Base-by-base conservation (phyloP, 495 filamentous ascomycete species). In the Penicillium paradoxum region DNA sequence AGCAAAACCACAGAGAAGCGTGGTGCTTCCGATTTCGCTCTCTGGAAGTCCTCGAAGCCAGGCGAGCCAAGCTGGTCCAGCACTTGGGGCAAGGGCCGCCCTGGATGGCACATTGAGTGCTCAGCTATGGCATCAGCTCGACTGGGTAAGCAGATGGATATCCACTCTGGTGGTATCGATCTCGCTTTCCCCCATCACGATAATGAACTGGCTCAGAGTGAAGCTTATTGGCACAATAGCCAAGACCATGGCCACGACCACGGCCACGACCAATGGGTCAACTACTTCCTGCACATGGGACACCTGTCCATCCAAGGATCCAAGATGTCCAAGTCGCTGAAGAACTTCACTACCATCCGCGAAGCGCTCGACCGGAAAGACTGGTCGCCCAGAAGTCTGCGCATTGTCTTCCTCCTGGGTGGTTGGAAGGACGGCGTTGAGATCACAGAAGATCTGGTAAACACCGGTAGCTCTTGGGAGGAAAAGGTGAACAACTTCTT, bases 21-120 rank as follows among this genome's bases (percentile, higher is more conserved):
- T 24, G 81, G 82, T 7, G 70, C 81, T 2, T 83, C 83, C 3
- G 92, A 98, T 63, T 98, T 98, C 70, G 93, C 91, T 2, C 75
- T 97, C 4, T 96, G 91, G 92, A 98, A 98, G 71, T 81, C 87
- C 33, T 90, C 85, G 0, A 97, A 95, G 70, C 81, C 87, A 4
- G 92, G 93, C 33, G 93, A 98, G 73, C 93, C 93, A 1, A 86
- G 79, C 54, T 98, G 93, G 93, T 72, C 82, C 10, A 90, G 84
- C 58, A 80, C 80, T 5, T 98, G 93, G 92, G 90, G 91, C 8
- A 74, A 81, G 41, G 91, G 92, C 22, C 78, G 93, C 17, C 93
- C 93, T 0, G 93, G 93, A 14, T 97, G 90, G 93, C 93, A 97
- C 68, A 97, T 98, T 55, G 92, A 98, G 73, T 98, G 93, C 81